Evolutionary conservation across 768 basidiomycete genomes (phyloP).

Genomic region (Pleurotus giganteus): DNA sequence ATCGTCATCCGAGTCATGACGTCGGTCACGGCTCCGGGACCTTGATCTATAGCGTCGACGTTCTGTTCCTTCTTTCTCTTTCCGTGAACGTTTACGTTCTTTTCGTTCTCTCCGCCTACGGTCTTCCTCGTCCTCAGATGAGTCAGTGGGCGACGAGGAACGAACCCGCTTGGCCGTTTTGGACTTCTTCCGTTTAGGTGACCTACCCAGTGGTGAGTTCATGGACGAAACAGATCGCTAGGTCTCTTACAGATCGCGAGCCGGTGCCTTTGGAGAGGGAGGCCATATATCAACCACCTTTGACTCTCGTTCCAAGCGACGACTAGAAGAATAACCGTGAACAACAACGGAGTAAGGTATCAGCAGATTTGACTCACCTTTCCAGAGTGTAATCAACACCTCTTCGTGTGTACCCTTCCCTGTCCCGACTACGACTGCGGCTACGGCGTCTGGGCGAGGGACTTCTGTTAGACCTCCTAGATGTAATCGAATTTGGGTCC

Average conservation of each 20-base stretch:
- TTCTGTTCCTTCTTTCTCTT: constrained; percentile 40
- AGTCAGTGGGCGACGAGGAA: constrained; percentile 40
- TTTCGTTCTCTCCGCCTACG: constrained; percentile 56
- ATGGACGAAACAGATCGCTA: neutral
- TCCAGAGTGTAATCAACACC: constrained; percentile 66
- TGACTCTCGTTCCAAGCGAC: constrained; percentile 62
- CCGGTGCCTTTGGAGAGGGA: constrained; percentile 68
- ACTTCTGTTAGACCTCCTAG: neutral
- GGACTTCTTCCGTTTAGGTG: constrained; percentile 52
- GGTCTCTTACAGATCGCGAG: constrained; percentile 50
- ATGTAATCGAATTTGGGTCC: constrained; percentile 22
- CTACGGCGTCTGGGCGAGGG: constrained; percentile 22
- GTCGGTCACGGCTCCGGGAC: constrained; percentile 26
- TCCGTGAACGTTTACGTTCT: constrained; percentile 56
- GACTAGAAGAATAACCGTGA: constrained; percentile 40
- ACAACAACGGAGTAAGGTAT: constrained; percentile 3
- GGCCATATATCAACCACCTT: constrained; percentile 74
- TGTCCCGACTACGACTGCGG: constrained; percentile 25
- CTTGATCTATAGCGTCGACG: constrained; percentile 31
- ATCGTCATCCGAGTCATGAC: constrained; percentile 29
- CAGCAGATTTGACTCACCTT: constrained; percentile 41
- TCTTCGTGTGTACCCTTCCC: constrained; percentile 23
- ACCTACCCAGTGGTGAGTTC: constrained; percentile 35
- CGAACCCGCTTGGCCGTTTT: constrained; percentile 62
- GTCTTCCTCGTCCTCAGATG: constrained; percentile 52